These are phyloP conservation scores for Pseudomicrostroma phylloplanum DNA, from an alignment of 1,284 basidiomycete genomes.

Conservation along the genomic window DNA sequence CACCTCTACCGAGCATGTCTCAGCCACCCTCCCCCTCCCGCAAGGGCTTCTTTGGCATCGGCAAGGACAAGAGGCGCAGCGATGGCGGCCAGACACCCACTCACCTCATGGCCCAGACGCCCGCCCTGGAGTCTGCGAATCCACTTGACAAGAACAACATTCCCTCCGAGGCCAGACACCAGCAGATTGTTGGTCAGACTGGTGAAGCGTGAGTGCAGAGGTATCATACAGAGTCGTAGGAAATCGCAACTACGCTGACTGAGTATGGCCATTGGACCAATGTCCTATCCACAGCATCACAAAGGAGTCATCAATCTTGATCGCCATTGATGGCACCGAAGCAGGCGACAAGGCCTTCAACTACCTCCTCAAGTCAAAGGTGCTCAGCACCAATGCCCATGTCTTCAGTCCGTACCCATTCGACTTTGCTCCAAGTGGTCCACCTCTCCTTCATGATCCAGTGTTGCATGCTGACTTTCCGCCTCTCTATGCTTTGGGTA, in stretches of 20 bases:
- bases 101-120: conserved; percentile 39
- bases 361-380: conserved; percentile 35
- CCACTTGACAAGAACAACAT: conserved; percentile 39
- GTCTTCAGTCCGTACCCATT: conserved; percentile 23
- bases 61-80: conserved; percentile 8
- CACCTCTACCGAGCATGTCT: conserved; percentile 4
- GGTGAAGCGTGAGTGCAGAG: not conserved
- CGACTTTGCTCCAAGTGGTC: not conserved
- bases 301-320: conserved; percentile 30
- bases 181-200: conserved; percentile 40
- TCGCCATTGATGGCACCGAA: conserved; percentile 46
- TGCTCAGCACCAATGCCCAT: conserved; percentile 29
- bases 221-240: not conserved
- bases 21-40: conserved; percentile 8
- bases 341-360: conserved; percentile 44
- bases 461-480: not conserved
- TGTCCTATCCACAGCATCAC: conserved; percentile 1
- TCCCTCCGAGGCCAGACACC: conserved; percentile 41
- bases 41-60: conserved; percentile 15
- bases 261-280: not conserved
- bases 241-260: not conserved
- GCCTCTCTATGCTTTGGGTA: not conserved
- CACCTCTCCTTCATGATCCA: not conserved
- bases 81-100: conserved; percentile 12
- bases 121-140: conserved; percentile 42